phyloP scores from a whole-genome alignment of 768 basidiomycete species.

The Termitomyces sp. region DNA sequence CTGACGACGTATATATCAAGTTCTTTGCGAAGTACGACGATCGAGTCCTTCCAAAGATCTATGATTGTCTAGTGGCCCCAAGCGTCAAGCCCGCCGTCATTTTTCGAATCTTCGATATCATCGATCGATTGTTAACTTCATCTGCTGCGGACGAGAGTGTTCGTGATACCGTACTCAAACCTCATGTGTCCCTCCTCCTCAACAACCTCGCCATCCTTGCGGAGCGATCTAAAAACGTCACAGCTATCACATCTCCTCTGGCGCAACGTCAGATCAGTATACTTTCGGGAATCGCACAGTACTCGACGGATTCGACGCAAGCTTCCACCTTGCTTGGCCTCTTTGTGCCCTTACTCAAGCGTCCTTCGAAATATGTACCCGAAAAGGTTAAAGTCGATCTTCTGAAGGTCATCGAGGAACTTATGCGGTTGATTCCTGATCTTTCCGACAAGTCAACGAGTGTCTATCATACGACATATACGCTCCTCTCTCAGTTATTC shows the following conservation, averaged over 20 bases:
- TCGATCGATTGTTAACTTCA: slow-evolving; percentile 61
- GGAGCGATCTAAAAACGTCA: slow-evolving; percentile 48
- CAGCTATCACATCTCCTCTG: slow-evolving; percentile 52
- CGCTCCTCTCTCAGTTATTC: slow-evolving; percentile 71
- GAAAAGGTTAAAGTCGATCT: slow-evolving; percentile 87
- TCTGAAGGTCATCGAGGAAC: slow-evolving; percentile 60
- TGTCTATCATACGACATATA: slow-evolving; percentile 49
- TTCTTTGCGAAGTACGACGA: slow-evolving; percentile 69
- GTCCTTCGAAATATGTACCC: slow-evolving; percentile 65
- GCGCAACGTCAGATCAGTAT: slow-evolving; percentile 80
- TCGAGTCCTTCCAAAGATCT: slow-evolving; percentile 68
- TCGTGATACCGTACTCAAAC: slow-evolving; percentile 53
- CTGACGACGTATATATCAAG: slow-evolving; percentile 44
- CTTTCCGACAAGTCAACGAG: slow-evolving; percentile 38
- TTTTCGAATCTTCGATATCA: slow-evolving; percentile 76
- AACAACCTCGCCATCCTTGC: slow-evolving; percentile 66
- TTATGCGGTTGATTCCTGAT: slow-evolving; percentile 65
- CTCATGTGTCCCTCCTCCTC: slow-evolving; percentile 67
- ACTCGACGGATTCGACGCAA: slow-evolving; percentile 63
- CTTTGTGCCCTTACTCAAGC: slow-evolving; percentile 75
- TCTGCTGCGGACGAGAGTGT: slow-evolving; percentile 46
- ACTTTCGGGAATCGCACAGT: slow-evolving; percentile 73
- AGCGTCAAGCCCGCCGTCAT: slow-evolving; percentile 87
- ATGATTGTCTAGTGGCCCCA: slow-evolving; percentile 72
- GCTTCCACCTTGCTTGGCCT: slow-evolving; percentile 67